Conservation (phyloP, 495 filamentous ascomycete genomes). For the Neurospora africana region DNA sequence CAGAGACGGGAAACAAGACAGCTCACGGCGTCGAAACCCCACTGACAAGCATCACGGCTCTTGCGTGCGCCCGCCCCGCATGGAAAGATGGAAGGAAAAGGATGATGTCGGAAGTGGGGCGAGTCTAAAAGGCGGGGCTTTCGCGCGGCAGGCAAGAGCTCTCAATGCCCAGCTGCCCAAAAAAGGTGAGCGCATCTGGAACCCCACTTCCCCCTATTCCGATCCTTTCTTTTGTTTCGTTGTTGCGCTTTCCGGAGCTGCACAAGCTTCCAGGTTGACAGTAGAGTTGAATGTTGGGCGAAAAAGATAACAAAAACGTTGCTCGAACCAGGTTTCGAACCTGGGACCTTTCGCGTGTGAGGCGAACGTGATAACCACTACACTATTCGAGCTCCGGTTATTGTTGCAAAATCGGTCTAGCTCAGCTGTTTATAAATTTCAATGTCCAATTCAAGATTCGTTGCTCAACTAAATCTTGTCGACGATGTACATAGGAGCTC, state of each 20-base stretch:
- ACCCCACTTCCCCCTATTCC: background rate
- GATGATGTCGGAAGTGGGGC: background rate
- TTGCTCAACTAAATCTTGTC: background rate
- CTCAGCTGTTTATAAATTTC: background rate
- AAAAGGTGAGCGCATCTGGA: background rate
- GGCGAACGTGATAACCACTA: conserved; percentile 1
- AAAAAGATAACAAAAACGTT: background rate
- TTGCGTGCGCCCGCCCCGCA: background rate
- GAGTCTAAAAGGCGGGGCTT: background rate
- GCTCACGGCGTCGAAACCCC: background rate
- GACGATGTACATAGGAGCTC: background rate
- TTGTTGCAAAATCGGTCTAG: background rate
- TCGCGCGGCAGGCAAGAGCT: background rate
- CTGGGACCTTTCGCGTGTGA: background rate
- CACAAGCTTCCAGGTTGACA: background rate
- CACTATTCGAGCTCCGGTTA: background rate
- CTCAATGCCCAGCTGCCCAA: background rate
- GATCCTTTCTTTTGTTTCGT: background rate
- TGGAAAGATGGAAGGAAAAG: background rate
- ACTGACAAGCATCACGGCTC: background rate
- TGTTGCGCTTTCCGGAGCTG: background rate
- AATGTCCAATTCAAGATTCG: background rate
- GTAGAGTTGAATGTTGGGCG: background rate
- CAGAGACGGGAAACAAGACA: background rate
- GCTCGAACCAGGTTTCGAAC: background rate